Base-by-base conservation (phyloP, 495 filamentous ascomycete species). In the Filosporella fistucella region DNA sequence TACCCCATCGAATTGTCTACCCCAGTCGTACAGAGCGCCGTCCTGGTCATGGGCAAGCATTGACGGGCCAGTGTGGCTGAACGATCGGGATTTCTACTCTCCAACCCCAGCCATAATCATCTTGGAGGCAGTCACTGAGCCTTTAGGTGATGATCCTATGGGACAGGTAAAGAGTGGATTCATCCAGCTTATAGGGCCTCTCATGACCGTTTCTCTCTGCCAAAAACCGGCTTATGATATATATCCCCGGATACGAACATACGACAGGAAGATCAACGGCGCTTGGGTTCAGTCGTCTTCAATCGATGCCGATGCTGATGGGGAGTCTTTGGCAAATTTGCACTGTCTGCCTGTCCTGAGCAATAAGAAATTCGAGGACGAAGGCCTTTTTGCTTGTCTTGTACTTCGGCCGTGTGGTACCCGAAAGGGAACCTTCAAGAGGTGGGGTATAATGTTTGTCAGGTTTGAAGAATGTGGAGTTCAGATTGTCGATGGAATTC, bases 1-100 rank as follows among this genome's bases (percentile, higher is more conserved):
- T 23, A 40, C 23, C 16, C 12, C 16, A 40, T n/a, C 34, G 34
- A 16, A 30, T n/a, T 8, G 8, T 30, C n/a, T 37, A 21, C 36
- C 36, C 14, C 17, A 20, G 5, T 4, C 18, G 4, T 40, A 40
- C 20, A 18, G 36, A 20, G 36, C 36, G 4, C 36, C 36, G 6
- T 20, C 36, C 18, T 40, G 36, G 36, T 40, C 36, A 17, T 40
- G 36, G 36, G 36, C 36, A 5, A 20, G 36, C 20, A 6, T 40
- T 6, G 36, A 40, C 13, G 36, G 7, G 6, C 14, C 12, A 3
- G 20, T 40, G 3, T 4, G 3, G 13, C 20, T 23, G 5, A 4
- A 20, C 13, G 6, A 20, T 6, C 36, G 9, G 7, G 16, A 37
- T 7, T 10, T 37, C 17, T 9, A 37, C 7, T 9, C 9, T 10